Percentiles rank a stretch among this genome's conserved stretches.
Evolutionary conservation across 805 yeast genomes (phyloP).

Genomic region (Candida germanica): DNA sequence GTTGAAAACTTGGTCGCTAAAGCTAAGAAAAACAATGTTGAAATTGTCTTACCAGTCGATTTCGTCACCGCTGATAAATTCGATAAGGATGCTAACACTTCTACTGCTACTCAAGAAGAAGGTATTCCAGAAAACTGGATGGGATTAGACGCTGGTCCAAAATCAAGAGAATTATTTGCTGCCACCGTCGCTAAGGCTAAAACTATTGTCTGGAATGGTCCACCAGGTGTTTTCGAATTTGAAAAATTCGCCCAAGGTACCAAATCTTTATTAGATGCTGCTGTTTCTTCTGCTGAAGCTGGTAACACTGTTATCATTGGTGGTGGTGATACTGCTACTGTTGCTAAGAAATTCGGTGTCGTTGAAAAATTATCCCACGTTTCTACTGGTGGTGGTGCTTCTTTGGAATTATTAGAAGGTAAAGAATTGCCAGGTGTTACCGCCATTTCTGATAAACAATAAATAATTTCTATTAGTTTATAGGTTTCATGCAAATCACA

Average conservation of each 20-base stretch:
- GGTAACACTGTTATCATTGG: conserved; percentile 97
- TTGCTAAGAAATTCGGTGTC: conserved; percentile 96
- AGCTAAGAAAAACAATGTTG: conserved; percentile 95
- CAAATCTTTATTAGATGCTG: conserved; percentile 83
- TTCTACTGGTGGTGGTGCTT: conserved; percentile 99
- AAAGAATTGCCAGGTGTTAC: conserved; percentile 97
- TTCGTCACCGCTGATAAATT: conserved; percentile 94
- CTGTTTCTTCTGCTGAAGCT: conserved; percentile 77
- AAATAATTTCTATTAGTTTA: conserved; percentile 1
- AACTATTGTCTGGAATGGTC: conserved; percentile 99
- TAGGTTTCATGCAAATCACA: too few species aligned
- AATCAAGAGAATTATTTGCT: conserved; percentile 75
- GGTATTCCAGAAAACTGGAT: conserved; percentile 95
- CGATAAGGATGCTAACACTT: conserved; percentile 84
- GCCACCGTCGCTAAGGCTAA: conserved; percentile 86
- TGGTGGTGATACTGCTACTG: conserved; percentile 99
- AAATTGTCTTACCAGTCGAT: conserved; percentile 91
- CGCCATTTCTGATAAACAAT: conserved; percentile 73
- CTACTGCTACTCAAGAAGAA: conserved; percentile 78
- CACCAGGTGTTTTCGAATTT: conserved; percentile 99
- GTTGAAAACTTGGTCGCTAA: conserved; percentile 90
- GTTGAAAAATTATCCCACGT: conserved; percentile 96
- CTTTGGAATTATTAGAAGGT: conserved; percentile 97
- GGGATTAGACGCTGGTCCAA: conserved; percentile 96
- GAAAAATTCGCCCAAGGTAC: conserved; percentile 91